phyloP scores from a whole-genome alignment of 1,284 basidiomycete genomes.

The Boletus sp. region DNA sequence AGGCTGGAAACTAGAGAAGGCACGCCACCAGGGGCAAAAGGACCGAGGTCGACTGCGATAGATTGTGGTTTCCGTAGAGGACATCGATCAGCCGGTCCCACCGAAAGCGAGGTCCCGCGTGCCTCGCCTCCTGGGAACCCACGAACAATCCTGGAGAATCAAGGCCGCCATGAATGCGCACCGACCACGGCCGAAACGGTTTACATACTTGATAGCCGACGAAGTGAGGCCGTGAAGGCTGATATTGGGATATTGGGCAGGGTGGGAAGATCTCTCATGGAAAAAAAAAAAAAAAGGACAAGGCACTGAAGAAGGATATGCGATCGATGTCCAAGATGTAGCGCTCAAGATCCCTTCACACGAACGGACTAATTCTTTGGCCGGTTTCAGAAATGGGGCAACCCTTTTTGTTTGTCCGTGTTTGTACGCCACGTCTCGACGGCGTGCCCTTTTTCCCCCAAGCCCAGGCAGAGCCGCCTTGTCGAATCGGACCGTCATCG shows the following conservation, averaged over 20 bases:
- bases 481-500: constrained; percentile 15
- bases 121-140: constrained; percentile 8
- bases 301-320: constrained; percentile 15
- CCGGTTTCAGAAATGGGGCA: constrained; percentile 11
- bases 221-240: constrained; percentile 13
- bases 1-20: constrained; percentile 14
- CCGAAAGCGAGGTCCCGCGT: constrained; percentile 14
- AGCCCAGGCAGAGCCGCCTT: neutral
- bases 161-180: constrained; percentile 10
- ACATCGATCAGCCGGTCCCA: constrained; percentile 17
- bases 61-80: constrained; percentile 6
- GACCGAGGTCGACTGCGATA: constrained; percentile 15
- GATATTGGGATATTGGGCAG: neutral
- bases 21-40: constrained; percentile 15
- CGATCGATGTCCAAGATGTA: constrained; percentile 14
- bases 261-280: constrained; percentile 31
- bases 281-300: constrained; percentile 1
- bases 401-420: constrained; percentile 29
- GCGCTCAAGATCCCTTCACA: constrained; percentile 24
- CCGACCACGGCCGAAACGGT: constrained; percentile 20
- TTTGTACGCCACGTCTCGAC: constrained; percentile 20
- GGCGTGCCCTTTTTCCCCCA: neutral
- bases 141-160: constrained; percentile 13
- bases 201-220: constrained; percentile 26
- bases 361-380: constrained; percentile 2